phyloP scores from a whole-genome alignment of 495 filamentous ascomycete species.

The Cladorrhinum samala region DNA sequence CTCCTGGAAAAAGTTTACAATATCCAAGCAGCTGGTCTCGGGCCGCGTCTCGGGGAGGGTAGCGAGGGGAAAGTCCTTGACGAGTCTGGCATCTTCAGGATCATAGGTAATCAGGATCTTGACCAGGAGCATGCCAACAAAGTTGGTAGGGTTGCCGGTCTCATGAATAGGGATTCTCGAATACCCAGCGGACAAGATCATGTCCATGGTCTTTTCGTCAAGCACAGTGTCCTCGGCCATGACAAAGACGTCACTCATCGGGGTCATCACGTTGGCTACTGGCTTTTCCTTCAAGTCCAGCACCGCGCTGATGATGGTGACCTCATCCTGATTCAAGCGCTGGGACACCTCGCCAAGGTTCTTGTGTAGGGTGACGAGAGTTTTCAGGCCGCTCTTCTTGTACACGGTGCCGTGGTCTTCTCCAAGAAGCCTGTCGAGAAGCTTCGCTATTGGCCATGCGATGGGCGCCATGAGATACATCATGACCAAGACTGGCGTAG shows the following conservation, averaged over 20 bases:
- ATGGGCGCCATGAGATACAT: conserved; percentile 89
- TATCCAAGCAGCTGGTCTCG: conserved; percentile 93
- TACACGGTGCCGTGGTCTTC: conserved; percentile 92
- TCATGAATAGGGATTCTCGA: conserved; percentile 92
- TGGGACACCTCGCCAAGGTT: conserved; percentile 80
- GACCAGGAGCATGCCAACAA: conserved; percentile 94
- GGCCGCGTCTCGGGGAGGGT: conserved; percentile 91
- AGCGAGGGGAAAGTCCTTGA: conserved; percentile 84
- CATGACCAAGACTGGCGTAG: conserved; percentile 75
- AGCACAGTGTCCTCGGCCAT: conserved; percentile 89
- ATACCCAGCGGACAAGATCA: conserved; percentile 86
- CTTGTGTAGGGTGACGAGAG: conserved; percentile 84
- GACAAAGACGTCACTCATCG: conserved; percentile 93
- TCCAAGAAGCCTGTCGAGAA: conserved; percentile 81
- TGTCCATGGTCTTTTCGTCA: conserved; percentile 87
- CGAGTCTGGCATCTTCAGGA: conserved; percentile 79
- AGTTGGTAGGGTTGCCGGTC: conserved; percentile 75
- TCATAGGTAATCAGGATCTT: conserved; percentile 99
- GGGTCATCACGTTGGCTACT: conserved; percentile 93
- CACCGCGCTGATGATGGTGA: conserved; percentile 96
- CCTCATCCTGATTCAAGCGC: conserved; percentile 92
- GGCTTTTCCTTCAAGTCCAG: conserved; percentile 94
- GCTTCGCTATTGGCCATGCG: conserved; percentile 83
- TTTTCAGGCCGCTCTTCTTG: conserved; percentile 82
- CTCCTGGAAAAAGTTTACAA: conserved; percentile 99